These are phyloP conservation scores for Bipolaris sorokiniana DNA, from an alignment of 2,329 filamentous ascomycete species.

Conservation along the genomic window DNA sequence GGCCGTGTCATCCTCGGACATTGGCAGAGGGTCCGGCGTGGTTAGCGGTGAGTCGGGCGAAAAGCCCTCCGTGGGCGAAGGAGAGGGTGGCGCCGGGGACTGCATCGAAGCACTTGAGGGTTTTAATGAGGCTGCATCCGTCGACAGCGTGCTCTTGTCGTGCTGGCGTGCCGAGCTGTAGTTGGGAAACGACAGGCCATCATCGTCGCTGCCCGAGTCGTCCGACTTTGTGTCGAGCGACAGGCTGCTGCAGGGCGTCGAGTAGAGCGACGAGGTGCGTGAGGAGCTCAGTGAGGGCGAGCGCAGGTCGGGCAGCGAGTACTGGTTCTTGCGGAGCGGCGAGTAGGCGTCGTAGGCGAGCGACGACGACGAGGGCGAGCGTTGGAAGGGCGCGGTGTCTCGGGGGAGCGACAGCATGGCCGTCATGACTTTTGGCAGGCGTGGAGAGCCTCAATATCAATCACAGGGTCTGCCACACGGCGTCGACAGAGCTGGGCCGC, in stretches of 20 bases:
- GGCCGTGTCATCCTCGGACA: constrained; percentile 80
- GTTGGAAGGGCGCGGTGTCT: constrained; percentile 46
- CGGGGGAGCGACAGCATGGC: constrained; percentile 49
- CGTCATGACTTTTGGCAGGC: constrained; percentile 37
- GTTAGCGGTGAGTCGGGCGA: constrained; percentile 55
- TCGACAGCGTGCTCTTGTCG: constrained; percentile 14
- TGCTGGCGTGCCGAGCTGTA: constrained; percentile 40
- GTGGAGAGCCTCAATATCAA: constrained; percentile 30
- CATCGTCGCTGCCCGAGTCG: constrained; percentile 49
- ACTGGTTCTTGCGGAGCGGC: constrained; percentile 43
- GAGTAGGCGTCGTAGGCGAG: constrained; percentile 51
- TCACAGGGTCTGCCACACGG: constrained; percentile 34
- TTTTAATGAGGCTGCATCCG: constrained; percentile 45
- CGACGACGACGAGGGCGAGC: constrained; percentile 53
- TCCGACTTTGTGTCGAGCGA: constrained; percentile 66
- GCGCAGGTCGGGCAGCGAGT: constrained; percentile 47
- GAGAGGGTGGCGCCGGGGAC: constrained; percentile 53
- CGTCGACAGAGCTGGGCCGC: constrained; percentile 31
- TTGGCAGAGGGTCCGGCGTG: constrained; percentile 59
- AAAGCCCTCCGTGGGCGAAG: constrained; percentile 60
- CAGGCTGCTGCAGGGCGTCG: constrained; percentile 68
- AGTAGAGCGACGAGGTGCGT: constrained; percentile 62
- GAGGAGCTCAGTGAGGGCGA: constrained; percentile 46
- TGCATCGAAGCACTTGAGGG: constrained; percentile 36
- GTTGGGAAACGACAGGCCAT: constrained; percentile 54